Evolutionary conservation across 2,329 filamentous ascomycete genomes (phyloP), one percentile per base, ranked within the genome.

Genomic region (Tolypocladium cylindrosporum): DNA sequence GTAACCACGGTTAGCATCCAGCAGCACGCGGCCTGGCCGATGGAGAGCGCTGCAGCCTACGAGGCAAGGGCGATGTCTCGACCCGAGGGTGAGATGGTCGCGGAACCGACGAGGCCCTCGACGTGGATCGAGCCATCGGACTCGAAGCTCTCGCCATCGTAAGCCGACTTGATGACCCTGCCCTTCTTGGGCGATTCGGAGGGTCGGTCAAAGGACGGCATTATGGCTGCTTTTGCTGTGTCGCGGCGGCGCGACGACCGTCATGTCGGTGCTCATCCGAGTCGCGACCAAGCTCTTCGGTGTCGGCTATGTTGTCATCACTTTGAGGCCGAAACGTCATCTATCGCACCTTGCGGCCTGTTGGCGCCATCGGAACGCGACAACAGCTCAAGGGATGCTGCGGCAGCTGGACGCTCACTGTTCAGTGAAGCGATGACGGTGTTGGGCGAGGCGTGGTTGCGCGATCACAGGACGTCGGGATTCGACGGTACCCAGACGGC

Each of bases 41-140:
- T n/a, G 27, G 14, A 8, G 11, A 14, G 19, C 31, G 31, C 19
- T 51, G 48, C 37, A 58, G 74, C 80, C 73, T 67, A 83, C 80
- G 91, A 95, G 57, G 91, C 93, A 62, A 97, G 79, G 41, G 93
- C 92, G 58, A 97, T 85, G 75, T 97, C 93, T 66, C 93, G 84
- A 54, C 93, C 91, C 60, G 88, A 92, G 2, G 92, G 92, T 24
- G 92, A 95, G 72, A 97, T 96, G 60, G 91, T 93, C 65, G 93
- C 92, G 7, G 93, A 95, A 54, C 91, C 91, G 56, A 96, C 90
- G 27, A 83, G 72, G n/a, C 82, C 82, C 62, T 92, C 87, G 55
- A 97, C 89, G 66, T 89, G 86, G 64, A 97, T 92, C 1, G 87
- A 89, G 56, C 89, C 87, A 73, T 95, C 88, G 62, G 87, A 83